Evolutionary conservation across 1,284 basidiomycete genomes (phyloP).

Genomic region (Trametes polyzona): DNA sequence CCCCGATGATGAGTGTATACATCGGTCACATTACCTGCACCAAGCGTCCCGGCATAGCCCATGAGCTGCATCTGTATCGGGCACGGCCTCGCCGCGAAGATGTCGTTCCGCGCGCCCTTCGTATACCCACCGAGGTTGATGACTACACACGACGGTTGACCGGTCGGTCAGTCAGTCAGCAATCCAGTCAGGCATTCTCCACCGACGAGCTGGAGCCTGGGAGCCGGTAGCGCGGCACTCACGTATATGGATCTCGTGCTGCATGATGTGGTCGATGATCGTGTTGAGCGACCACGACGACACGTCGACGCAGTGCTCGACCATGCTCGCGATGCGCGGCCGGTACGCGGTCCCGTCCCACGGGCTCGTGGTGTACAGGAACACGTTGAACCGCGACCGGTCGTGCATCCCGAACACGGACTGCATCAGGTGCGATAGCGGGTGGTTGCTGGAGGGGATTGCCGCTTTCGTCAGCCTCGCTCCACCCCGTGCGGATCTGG

Average conservation of each 20-base stretch:
- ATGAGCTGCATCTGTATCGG: slow-evolving; percentile 65
- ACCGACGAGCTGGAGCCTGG: not conserved
- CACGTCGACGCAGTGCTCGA: slow-evolving; percentile 55
- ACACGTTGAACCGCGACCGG: slow-evolving; percentile 48
- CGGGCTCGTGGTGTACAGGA: slow-evolving; percentile 58
- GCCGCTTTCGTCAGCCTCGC: not conserved
- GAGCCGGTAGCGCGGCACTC: slow-evolving; percentile 20
- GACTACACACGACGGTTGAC: slow-evolving; percentile 41
- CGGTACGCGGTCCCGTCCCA: slow-evolving; percentile 59
- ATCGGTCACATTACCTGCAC: slow-evolving; percentile 39
- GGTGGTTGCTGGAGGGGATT: slow-evolving; percentile 52
- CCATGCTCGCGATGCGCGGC: slow-evolving; percentile 52
- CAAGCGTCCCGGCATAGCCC: slow-evolving; percentile 61
- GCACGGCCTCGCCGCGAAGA: slow-evolving; percentile 62
- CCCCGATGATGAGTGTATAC: not conserved
- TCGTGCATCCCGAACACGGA: slow-evolving; percentile 62
- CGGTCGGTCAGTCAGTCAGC: not conserved
- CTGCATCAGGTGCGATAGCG: slow-evolving; percentile 66
- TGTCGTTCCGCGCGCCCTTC: slow-evolving; percentile 66
- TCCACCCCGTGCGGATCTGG: slow-evolving; percentile 4
- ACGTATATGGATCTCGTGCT: slow-evolving; percentile 60
- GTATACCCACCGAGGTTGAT: slow-evolving; percentile 67
- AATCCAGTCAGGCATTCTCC: not conserved
- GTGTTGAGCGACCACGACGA: slow-evolving; percentile 44
- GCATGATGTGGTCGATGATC: slow-evolving; percentile 45